Percentiles rank a stretch among this genome's conserved stretches.
These are phyloP conservation scores for Picochlorum sp. DNA, from an alignment of 139 green algal species.

Conservation along the genomic window DNA sequence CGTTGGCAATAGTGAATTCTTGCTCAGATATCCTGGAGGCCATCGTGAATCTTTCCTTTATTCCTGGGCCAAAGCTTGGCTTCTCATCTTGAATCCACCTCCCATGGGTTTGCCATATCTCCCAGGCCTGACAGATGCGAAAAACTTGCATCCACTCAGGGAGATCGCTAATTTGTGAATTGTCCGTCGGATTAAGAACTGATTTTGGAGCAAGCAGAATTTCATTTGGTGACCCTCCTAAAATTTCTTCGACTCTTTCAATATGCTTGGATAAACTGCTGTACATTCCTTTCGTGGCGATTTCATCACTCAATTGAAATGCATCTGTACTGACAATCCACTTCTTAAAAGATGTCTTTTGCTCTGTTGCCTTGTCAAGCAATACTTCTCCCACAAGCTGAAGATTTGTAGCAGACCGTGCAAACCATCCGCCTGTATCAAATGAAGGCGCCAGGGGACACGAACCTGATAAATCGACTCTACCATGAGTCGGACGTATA, in stretches of 20 bases:
- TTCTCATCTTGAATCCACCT: constrained; percentile 46
- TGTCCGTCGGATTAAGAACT: background rate
- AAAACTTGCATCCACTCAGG: background rate
- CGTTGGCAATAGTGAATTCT: constrained; percentile 14
- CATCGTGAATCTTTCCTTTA: constrained; percentile 69
- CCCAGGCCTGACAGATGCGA: constrained; percentile 31
- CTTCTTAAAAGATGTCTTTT: constrained; percentile 20
- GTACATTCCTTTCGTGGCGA: background rate
- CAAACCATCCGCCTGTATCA: constrained; percentile 62
- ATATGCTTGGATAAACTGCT: constrained; percentile 18
- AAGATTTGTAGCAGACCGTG: constrained; percentile 37
- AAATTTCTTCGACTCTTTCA: constrained; percentile 15
- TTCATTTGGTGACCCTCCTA: constrained; percentile 37
- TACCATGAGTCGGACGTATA: constrained; percentile 71
- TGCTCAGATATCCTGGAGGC: constrained; percentile 42
- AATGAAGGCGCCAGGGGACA: constrained; percentile 70
- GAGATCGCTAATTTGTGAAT: background rate
- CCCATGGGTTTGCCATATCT: constrained; percentile 70
- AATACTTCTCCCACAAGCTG: constrained; percentile 35
- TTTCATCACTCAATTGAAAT: constrained; percentile 46
- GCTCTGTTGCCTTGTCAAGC: constrained; percentile 17
- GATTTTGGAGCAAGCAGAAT: constrained; percentile 6
- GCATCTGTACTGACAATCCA: constrained; percentile 64
- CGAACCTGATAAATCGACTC: constrained; percentile 39
- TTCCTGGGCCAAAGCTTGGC: constrained; percentile 63